Evolutionary conservation across 768 basidiomycete species (phyloP).

Genomic region (Coprinopsis marcescibilis): DNA sequence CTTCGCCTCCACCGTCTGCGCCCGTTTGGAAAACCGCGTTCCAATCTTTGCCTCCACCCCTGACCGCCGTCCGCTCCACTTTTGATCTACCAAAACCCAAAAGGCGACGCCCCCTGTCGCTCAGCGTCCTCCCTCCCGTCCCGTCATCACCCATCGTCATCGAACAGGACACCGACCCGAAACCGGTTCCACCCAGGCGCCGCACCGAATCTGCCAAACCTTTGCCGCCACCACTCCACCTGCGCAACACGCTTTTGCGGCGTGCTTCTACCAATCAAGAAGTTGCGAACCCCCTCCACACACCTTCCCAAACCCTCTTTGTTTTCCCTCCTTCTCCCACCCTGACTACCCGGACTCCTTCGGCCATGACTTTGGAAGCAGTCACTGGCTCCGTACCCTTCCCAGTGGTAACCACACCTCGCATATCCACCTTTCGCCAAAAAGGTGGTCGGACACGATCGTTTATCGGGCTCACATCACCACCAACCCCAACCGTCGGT

Average conservation of each 20-base stretch:
- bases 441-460: constrained; percentile 60
- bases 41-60: constrained; percentile 37
- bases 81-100: constrained; percentile 44
- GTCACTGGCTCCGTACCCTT: constrained; percentile 39
- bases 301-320: constrained; percentile 79
- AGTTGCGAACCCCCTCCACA: constrained; percentile 21
- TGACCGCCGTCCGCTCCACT: constrained; percentile 46
- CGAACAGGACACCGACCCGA: constrained; percentile 14
- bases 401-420: constrained; percentile 58
- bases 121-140: constrained; percentile 61
- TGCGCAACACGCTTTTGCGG: constrained; percentile 33
- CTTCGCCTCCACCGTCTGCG: constrained; percentile 46
- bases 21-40: constrained; percentile 58
- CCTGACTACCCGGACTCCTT: constrained; percentile 57
- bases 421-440: constrained; percentile 60
- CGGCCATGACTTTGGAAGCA: constrained; percentile 80
- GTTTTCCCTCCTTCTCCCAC: constrained; percentile 79
- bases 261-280: constrained; percentile 26
- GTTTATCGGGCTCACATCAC: constrained; percentile 64
- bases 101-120: constrained; percentile 57
- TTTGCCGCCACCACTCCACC: constrained; percentile 50
- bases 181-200: constrained; percentile 23
- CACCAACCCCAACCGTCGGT: constrained; percentile 72
- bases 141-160: constrained; percentile 63
- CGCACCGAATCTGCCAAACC: constrained; percentile 53